Conservation (phyloP, 2,329 filamentous ascomycete species). For the Fusarium setosum region DNA sequence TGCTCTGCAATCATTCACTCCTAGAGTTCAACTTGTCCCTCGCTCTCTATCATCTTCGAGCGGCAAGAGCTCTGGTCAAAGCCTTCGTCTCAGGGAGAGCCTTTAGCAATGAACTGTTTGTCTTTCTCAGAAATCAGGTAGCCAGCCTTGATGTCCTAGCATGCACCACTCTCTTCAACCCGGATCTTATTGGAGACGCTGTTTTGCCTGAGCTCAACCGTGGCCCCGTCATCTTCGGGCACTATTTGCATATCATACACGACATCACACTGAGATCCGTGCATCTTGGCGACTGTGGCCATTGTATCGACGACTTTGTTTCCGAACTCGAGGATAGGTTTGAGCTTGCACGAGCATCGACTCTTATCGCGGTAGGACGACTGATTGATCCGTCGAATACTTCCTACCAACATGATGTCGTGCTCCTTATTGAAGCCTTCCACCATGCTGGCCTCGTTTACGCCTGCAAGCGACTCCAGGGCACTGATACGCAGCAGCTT, state of each 20-base stretch:
- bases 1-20: neutral
- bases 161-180: neutral
- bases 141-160: neutral
- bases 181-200: neutral
- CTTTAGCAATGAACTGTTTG: neutral
- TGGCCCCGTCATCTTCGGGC: neutral
- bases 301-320: neutral
- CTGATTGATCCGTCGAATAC: neutral
- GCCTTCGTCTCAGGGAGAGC: neutral
- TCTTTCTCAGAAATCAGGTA: neutral
- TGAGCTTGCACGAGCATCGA: neutral
- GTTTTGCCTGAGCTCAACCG: neutral
- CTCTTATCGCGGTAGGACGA: neutral
- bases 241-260: neutral
- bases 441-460: neutral
- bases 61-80: neutral
- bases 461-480: neutral
- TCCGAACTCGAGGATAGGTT: neutral
- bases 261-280: neutral
- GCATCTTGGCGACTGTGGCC: neutral
- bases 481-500: neutral
- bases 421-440: neutral
- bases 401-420: neutral
- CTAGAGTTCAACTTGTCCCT: neutral
- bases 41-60: neutral